Percentiles rank a stretch among this genome's conserved stretches.
phyloP scores from a whole-genome alignment of 2,329 filamentous ascomycete genomes.

The Fusarium sp. region DNA sequence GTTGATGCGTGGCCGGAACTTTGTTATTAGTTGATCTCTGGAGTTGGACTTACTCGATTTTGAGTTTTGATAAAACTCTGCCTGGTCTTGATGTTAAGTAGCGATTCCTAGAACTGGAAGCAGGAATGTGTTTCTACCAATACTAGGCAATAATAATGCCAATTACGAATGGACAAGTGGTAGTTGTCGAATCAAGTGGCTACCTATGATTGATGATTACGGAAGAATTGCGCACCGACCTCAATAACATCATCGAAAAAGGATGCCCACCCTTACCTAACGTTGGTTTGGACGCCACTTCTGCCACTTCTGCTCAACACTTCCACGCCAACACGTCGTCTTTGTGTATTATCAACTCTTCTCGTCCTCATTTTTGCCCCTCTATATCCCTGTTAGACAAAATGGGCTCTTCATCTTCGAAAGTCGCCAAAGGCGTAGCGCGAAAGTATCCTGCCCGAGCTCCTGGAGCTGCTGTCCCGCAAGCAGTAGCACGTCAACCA shows the following conservation, averaged over 20 bases:
- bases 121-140: not conserved
- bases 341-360: constrained; percentile 1
- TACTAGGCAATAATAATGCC: not conserved
- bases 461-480: constrained; percentile 38
- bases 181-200: not conserved
- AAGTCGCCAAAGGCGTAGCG: constrained; percentile 52
- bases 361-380: not conserved
- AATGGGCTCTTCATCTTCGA: constrained; percentile 61
- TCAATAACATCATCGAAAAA: constrained; percentile 34
- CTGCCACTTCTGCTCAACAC: constrained; percentile 7
- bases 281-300: constrained; percentile 1
- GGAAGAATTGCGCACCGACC: constrained; percentile 42
- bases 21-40: not conserved
- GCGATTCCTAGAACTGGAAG: not conserved
- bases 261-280: not conserved
- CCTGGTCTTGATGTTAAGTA: not conserved
- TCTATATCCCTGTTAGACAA: not conserved
- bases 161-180: not conserved
- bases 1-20: not conserved
- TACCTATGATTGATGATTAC: constrained; percentile 9
- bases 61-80: not conserved
- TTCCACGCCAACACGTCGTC: not conserved
- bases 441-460: constrained; percentile 59
- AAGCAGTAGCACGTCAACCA: constrained; percentile 29
- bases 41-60: not conserved